phyloP scores from a whole-genome alignment of 75 land plant genomes.

The Selaginella tamariscina region DNA sequence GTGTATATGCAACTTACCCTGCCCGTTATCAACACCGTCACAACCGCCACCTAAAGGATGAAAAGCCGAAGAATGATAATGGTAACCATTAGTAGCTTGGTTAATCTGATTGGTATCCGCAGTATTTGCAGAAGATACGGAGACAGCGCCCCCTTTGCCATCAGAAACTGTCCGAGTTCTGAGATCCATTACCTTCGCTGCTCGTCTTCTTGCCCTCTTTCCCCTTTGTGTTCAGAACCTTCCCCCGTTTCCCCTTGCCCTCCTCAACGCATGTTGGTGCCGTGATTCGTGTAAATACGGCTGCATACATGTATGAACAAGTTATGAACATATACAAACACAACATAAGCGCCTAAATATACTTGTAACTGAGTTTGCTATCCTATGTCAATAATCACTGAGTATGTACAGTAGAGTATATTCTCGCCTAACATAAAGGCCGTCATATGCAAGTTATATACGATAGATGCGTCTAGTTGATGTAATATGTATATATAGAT shows the following conservation, averaged over 20 bases:
- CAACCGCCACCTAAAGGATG: constrained; percentile 14
- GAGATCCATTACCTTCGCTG: constrained; percentile 4
- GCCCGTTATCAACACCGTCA: constrained; percentile 28
- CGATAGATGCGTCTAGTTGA: no score
- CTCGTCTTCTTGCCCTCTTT: constrained; percentile 18
- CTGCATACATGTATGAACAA: constrained; percentile 27
- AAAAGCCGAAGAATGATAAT: constrained; percentile 20
- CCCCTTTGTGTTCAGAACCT: constrained; percentile 62
- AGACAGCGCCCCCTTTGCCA: constrained; percentile 1
- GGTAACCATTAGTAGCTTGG: constrained; percentile 10
- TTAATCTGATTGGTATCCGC: constrained; percentile 12
- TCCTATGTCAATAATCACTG: background rate
- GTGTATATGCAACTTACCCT: constrained; percentile 10
- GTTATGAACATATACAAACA: background rate
- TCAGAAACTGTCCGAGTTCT: background rate
- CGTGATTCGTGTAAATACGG: constrained; percentile 88
- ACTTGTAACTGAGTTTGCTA: no score
- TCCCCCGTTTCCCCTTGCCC: constrained; percentile 79
- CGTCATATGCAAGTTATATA: no score
- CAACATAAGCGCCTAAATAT: background rate
- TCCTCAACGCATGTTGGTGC: constrained; percentile 61
- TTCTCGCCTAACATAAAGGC: background rate
- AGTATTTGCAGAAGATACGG: constrained; percentile 8
- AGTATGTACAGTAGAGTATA: background rate
- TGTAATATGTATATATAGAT: background rate